Evolutionary conservation across 75 land plant genomes (phyloP), one percentile per base, ranked within the genome.

Genomic region (Selaginella moellendorffii): DNA sequence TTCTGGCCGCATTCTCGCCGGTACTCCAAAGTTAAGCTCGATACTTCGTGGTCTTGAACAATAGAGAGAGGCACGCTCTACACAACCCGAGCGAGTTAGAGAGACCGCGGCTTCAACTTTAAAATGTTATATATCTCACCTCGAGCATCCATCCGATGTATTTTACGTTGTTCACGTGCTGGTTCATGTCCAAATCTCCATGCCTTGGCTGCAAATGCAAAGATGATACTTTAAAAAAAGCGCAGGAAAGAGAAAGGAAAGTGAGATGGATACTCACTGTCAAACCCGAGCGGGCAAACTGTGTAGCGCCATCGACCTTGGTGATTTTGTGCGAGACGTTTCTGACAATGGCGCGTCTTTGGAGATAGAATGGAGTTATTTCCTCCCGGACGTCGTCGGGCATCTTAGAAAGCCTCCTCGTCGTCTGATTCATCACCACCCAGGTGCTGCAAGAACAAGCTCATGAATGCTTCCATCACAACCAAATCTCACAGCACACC

Each of bases 1-100:
- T 84, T 73, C 30, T 65, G 83, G 26, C 79, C 75, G 29, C 95
- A 88, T 67, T 92, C 97, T 56, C 80, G 72, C 73, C 96, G 65
- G 79, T 88, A 88, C 69, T 92, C 96, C 76, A 92, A 54, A 31
- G 65, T 64, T 1, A 9, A 24, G 1, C 64, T 2, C 1, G 9
- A 18, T 1, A 14, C 21, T 12, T 60, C 30, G 24, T 17, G 8
- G 29, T 14, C n/a, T 26, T 63, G 52, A 68, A 58, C 9, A 29
- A 26, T 18, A 26, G 46, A 14, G 24, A 64, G 24, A 19, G 24
- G 59, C 8, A 2, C 27, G 1, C 27, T 27, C 31, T 68, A 2
- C 63, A 5, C 5, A 28, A 29, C 21, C 26, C 0, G 0, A 54
- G 17, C 21, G 28, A 30, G n/a, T 14, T 20, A 29, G 14, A 27